phyloP scores from a whole-genome alignment of 1,284 basidiomycete species.

The Apiotrichum laibachii region DNA sequence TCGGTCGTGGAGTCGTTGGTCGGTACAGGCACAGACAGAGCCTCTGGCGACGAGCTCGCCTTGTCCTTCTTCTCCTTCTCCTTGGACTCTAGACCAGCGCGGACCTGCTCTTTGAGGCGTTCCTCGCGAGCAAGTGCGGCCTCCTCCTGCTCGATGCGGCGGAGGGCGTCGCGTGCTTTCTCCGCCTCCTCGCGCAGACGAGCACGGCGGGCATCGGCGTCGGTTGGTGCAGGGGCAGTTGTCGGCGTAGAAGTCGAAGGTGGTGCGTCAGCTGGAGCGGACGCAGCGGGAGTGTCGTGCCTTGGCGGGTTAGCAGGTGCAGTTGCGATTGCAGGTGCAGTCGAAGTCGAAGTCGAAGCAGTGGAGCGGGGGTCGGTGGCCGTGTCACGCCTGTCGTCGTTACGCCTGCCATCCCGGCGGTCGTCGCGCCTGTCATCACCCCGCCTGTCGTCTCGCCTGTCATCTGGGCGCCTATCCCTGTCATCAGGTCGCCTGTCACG shows the following conservation, averaged over 20 bases:
- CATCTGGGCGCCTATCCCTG: not conserved
- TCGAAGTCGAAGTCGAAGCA: too few species aligned
- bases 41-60: too few species aligned
- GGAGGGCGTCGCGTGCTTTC: slow-evolving; percentile 14
- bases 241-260: too few species aligned
- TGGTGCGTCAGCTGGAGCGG: too few species aligned
- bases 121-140: slow-evolving; percentile 19
- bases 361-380: too few species aligned
- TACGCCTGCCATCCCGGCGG: too few species aligned
- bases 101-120: slow-evolving; percentile 1
- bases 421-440: not conserved
- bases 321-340: too few species aligned
- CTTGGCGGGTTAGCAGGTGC: too few species aligned
- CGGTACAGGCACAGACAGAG: too few species aligned
- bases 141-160: slow-evolving; percentile 21
- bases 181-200: slow-evolving; percentile 23
- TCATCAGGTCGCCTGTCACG: not conserved
- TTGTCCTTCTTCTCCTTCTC: slow-evolving; percentile 10
- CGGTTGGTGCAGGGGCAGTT: too few species aligned
- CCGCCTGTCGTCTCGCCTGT: not conserved
- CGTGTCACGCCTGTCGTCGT: too few species aligned
- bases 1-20: not conserved
- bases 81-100: not conserved
- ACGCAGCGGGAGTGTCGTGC: too few species aligned
- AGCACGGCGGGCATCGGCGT: slow-evolving; percentile 6